Percentiles rank a stretch among this genome's conserved stretches.
These are phyloP conservation scores for Colletotrichum gloeosporioides DNA, from an alignment of 2,329 filamentous ascomycete species.

Conservation along the genomic window DNA sequence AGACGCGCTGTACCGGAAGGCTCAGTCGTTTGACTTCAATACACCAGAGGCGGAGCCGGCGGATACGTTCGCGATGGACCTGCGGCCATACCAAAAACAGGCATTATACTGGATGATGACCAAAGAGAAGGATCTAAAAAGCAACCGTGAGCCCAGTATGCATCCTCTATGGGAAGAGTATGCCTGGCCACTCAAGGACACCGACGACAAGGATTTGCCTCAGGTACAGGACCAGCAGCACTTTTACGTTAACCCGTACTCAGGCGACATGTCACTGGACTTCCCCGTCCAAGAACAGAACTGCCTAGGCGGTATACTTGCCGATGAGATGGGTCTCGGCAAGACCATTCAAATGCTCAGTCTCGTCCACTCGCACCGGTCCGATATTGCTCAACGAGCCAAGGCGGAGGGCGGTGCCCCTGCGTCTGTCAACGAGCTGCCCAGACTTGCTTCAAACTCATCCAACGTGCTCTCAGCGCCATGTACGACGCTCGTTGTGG, in stretches of 20 bases:
- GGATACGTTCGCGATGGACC: constrained; percentile 78
- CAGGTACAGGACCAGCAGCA: constrained; percentile 67
- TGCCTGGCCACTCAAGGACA: constrained; percentile 84
- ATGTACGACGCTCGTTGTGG: constrained; percentile 92
- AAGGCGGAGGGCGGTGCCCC: constrained; percentile 33
- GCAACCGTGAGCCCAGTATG: constrained; percentile 80
- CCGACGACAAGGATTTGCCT: constrained; percentile 79
- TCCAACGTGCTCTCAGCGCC: constrained; percentile 71
- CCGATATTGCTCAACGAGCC: constrained; percentile 51
- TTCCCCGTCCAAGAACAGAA: constrained; percentile 95
- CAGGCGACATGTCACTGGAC: constrained; percentile 87
- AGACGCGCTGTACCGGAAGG: constrained; percentile 92
- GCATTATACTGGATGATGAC: constrained; percentile 95
- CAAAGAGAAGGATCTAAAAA: constrained; percentile 84
- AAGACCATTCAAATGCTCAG: constrained; percentile 99
- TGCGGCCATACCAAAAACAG: constrained; percentile 95
- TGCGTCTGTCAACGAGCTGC: constrained; percentile 63
- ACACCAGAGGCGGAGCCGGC: constrained; percentile 88
- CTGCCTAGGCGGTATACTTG: constrained; percentile 90
- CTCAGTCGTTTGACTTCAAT: constrained; percentile 94
- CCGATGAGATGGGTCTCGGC: constrained; percentile 96
- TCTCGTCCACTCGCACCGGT: constrained; percentile 83
- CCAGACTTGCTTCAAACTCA: constrained; percentile 64
- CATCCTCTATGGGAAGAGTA: constrained; percentile 99
- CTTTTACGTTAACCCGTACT: constrained; percentile 98